Conservation (phyloP, 805 yeast species). For the Myxozyma neglecta region DNA sequence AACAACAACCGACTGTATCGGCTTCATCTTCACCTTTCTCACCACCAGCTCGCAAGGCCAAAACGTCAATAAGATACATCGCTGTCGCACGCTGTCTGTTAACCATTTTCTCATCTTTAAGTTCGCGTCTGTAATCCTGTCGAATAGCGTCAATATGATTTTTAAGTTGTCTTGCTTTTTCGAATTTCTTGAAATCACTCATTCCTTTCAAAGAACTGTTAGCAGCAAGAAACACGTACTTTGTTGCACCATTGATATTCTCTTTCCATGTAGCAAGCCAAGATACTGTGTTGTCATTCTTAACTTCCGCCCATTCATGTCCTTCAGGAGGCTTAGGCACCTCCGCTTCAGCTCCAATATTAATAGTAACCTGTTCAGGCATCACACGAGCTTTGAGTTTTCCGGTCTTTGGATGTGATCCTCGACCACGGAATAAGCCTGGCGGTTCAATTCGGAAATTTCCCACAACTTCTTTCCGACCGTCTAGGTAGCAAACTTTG, state of each 20-base stretch:
- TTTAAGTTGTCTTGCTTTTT: slow-evolving; percentile 84
- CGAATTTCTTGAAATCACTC: slow-evolving; percentile 88
- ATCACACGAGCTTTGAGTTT: slow-evolving; percentile 78
- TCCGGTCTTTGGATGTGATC: slow-evolving; percentile 96
- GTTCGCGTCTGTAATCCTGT: slow-evolving; percentile 64
- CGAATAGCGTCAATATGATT: slow-evolving; percentile 71
- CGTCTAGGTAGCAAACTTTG: slow-evolving; percentile 78
- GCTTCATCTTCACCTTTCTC: slow-evolving; percentile 97
- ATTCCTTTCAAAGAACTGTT: slow-evolving; percentile 88
- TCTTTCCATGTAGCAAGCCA: slow-evolving; percentile 99
- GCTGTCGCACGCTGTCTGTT: slow-evolving; percentile 93
- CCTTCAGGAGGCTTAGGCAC: slow-evolving; percentile 85
- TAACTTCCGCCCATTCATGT: slow-evolving; percentile 85
- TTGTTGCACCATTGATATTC: slow-evolving; percentile 76
- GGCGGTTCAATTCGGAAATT: slow-evolving; percentile 96
- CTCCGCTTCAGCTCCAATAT: slow-evolving; percentile 68
- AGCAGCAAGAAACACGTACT: slow-evolving; percentile 89
- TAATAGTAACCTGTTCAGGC: slow-evolving; percentile 88
- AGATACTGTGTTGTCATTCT: slow-evolving; percentile 84
- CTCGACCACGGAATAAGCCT: slow-evolving; percentile 92
- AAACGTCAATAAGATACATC: slow-evolving; percentile 84
- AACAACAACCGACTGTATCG: slow-evolving; percentile 97
- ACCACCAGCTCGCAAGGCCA: slow-evolving; percentile 97
- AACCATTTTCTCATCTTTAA: slow-evolving; percentile 74
- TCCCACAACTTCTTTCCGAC: slow-evolving; percentile 88